Base-by-base conservation (phyloP, 805 yeast species). In the Saccharomycopsis fermentans region DNA sequence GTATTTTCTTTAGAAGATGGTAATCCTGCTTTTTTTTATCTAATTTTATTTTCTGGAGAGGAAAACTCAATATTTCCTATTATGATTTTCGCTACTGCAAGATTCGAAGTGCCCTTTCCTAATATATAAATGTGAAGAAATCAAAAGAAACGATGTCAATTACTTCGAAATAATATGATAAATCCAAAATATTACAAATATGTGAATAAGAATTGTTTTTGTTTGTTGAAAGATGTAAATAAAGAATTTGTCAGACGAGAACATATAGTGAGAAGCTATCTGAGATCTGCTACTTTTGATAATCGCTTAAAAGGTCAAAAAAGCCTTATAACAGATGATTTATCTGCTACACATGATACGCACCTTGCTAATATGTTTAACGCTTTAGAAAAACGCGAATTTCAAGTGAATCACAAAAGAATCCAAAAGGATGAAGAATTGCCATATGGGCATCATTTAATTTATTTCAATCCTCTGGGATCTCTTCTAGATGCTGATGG, bases 401-500 rank as follows among this genome's bases (percentile, higher is more conserved):
- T 29, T 8, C 14, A 32, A 24, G 29, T 32, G 5, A 35, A 35
- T 37, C 8, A n/a, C 5, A n/a, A 12, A 4, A 16, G 17, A 24
- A 43, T 43, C 16, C 36, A 47, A 24, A 55, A 55, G 19, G 24
- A 55, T 21, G 16, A 16, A 6, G 35, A 21, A 14, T 16, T 75
- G 0, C 80, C 80, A 3, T 64, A 64, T 17, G 94, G 92, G 1
- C 83, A 80, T 61, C 90, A 86, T 60, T 75, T 90, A 56, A 67
- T 86, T 1, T 89, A 77, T 67, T 82, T 82, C 69, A 86, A 85
- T 65, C 90, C 89, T 26, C 65, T 73, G 3, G 75, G 79, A 39
- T 68, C 70, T 40, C 84, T 79, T 56, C 67, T 89, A 19, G 83
- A 86, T 1, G 54, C 64, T 1, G 97, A 90, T 69, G 96, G 97